These are phyloP conservation scores for Iris pallida DNA, from an alignment of 116 monocot species.

Conservation along the genomic window DNA sequence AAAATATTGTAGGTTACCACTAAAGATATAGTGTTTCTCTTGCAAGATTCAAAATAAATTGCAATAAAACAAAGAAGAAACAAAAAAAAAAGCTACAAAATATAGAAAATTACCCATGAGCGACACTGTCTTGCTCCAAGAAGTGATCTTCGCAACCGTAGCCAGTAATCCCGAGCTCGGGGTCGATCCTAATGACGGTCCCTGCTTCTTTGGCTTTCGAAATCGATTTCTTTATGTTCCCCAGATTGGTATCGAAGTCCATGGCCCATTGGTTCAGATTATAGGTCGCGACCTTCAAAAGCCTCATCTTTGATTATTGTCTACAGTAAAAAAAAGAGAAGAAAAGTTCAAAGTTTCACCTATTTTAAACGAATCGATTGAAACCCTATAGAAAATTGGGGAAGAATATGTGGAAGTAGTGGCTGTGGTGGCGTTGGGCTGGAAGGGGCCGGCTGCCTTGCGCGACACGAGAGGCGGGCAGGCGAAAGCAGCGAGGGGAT, in stretches of 20 bases:
- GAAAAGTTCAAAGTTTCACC: neutral
- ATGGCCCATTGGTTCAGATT: conserved; percentile 98
- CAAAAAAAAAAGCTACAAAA: no score
- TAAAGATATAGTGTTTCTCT: no score
- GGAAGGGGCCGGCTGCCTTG: no score
- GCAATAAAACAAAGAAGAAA: no score
- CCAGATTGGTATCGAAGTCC: conserved; percentile 88
- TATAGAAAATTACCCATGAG: conserved; percentile 62
- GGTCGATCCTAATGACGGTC: conserved; percentile 69
- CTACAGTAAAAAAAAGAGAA: neutral
- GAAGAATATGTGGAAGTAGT: no score
- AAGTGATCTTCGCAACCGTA: conserved; percentile 99
- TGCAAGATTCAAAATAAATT: no score
- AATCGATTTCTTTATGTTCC: conserved; percentile 85
- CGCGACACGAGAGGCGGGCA: no score
- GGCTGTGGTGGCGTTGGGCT: no score
- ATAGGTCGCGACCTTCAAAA: conserved; percentile 84
- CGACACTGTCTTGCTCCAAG: conserved; percentile 83
- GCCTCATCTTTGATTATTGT: conserved; percentile 59
- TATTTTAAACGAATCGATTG: neutral
- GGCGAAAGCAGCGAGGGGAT: no score
- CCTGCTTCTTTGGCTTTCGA: conserved; percentile 59
- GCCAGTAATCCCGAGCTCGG: conserved; percentile 94
- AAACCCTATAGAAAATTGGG: neutral
- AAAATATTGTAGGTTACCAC: no score